phyloP scores from a whole-genome alignment of 108 stramenopile species.

The Pseudonitzschia multiseries region DNA sequence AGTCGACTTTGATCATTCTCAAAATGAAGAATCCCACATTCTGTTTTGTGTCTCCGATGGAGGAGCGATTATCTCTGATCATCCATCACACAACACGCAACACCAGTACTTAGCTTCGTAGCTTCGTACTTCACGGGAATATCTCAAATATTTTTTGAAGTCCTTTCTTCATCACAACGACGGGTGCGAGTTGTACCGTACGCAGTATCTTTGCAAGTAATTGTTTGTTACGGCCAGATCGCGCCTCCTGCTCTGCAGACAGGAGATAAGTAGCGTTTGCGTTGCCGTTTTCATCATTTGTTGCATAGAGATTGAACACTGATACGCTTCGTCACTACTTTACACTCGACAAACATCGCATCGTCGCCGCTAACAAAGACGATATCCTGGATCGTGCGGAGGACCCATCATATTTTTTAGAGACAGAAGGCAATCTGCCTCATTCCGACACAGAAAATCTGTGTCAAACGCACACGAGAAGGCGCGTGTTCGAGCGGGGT shows the following conservation, averaged over 20 bases:
- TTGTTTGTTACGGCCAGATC: constrained; percentile 21
- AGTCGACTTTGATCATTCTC: too few species aligned
- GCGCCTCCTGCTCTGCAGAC: background rate
- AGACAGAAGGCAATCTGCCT: background rate
- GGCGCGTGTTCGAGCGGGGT: constrained; percentile 4
- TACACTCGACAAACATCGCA: background rate
- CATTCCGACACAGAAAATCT: background rate
- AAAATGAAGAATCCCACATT: background rate
- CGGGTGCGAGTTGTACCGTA: too few species aligned
- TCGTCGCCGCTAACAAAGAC: too few species aligned
- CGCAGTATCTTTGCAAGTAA: constrained; percentile 1
- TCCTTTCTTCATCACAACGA: background rate
- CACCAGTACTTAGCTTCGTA: background rate
- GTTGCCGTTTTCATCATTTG: constrained; percentile 22
- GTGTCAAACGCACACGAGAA: background rate
- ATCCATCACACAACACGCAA: too few species aligned
- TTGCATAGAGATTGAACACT: background rate
- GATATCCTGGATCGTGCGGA: too few species aligned
- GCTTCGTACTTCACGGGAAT: background rate
- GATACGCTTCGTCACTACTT: background rate
- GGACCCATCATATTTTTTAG: too few species aligned
- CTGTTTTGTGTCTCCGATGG: background rate
- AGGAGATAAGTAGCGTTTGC: constrained; percentile 23
- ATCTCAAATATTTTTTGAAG: background rate
- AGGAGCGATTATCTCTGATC: too few species aligned